Base-by-base conservation (phyloP, 345 rosid species). In the Citrus unshiu region DNA sequence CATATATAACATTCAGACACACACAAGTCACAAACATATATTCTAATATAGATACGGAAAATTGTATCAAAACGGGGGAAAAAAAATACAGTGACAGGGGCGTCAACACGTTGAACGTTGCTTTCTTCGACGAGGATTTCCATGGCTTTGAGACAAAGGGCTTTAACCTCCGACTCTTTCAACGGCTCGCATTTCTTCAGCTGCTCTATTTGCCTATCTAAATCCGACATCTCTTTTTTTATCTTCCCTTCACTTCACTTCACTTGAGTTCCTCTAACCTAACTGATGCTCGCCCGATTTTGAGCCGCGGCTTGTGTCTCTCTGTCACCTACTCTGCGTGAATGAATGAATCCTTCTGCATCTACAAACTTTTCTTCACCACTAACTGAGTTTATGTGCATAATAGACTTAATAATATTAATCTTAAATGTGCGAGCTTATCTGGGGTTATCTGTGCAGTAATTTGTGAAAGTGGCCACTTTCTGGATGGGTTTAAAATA, bases 111-210 rank as follows among this genome's bases (percentile, higher is more conserved):
- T 73, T 97, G 98, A 71, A 97, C 99, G 86, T 97, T 97, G 86
- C 98, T 92, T 84, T 94, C 98, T 83, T 97, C 98, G 57, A 97
- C 94, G 63, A 97, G 98, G 70, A 97, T 92, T 79, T 97, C 98
- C 93, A 89, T 93, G 75, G 98, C 99, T 84, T 97, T 97, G 77
- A 93, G 93, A 75, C 98, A 97, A 40, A 97, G 98, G 34, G 93
- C 89, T 78, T 97, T 97, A 75, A 97, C 98, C 81, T 97, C 98
- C 57, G 98, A 93, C 83, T 97, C 99, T 81, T 88, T 94, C 85
- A 97, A 81, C 14, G 97, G 98, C 75, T 97, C 98, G 86, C 99
- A 97, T 16, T 88, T 89, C 90, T 97, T 97, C 79, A 97, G 92
- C 85, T 91, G 98, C 89, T 93, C 98, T 81, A 97, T 94, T 80